Evolutionary conservation across 257 asterid genomes (phyloP).

Genomic region (Schizonepeta tenuifolia): DNA sequence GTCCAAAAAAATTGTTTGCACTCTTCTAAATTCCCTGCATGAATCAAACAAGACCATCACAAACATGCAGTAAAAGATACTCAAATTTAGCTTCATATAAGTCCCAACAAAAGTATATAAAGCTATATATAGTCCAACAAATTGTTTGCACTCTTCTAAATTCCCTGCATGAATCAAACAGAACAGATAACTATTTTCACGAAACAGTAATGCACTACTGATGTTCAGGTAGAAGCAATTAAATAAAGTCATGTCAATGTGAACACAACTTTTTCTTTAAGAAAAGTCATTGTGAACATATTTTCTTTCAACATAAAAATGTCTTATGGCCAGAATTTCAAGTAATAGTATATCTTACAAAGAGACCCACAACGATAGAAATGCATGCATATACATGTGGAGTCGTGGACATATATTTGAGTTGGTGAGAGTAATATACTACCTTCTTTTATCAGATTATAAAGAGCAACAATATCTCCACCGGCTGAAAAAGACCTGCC

Average conservation of each 20-base stretch:
- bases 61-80: slow-evolving; percentile 44
- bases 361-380: no score
- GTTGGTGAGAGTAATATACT: slow-evolving; percentile 7
- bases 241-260: no score
- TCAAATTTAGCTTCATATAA: slow-evolving; percentile 91
- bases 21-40: slow-evolving; percentile 64
- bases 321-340: no score
- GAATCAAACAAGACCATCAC: background rate
- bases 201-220: background rate
- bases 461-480: slow-evolving; percentile 82
- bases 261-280: no score
- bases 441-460: slow-evolving; percentile 66
- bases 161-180: slow-evolving; percentile 60
- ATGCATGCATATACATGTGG: no score
- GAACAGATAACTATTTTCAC: slow-evolving; percentile 31
- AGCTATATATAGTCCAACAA: slow-evolving; percentile 57
- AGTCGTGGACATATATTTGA: no score
- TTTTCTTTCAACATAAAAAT: no score
- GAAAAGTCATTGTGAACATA: no score
- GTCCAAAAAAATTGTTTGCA: slow-evolving; percentile 75
- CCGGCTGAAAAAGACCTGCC: slow-evolving; percentile 95
- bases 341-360: no score
- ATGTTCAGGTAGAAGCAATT: background rate
- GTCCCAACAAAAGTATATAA: slow-evolving; percentile 79
- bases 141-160: slow-evolving; percentile 72